These are phyloP conservation scores for Stramenopiles sp. DNA, from an alignment of 352 stramenopile genomes.

Conservation along the genomic window DNA sequence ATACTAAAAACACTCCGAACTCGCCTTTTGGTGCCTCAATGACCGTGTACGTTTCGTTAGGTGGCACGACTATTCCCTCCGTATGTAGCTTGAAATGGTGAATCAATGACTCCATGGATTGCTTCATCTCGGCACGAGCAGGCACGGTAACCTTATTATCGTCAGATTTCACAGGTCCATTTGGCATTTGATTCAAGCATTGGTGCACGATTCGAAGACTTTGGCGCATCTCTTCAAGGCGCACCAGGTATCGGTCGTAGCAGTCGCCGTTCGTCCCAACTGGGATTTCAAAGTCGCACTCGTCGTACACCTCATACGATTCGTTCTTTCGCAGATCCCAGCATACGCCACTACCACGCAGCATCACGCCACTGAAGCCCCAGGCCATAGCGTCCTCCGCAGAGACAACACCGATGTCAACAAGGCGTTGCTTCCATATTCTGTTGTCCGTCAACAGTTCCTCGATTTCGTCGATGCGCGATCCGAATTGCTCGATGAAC, in stretches of 20 bases:
- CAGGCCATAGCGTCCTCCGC: conserved; percentile 28
- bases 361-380: conserved; percentile 35
- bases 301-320: conserved; percentile 34
- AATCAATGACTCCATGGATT: conserved; percentile 32
- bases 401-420: conserved; percentile 31
- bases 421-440: conserved; percentile 33
- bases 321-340: conserved; percentile 37
- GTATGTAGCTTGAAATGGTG: conserved; percentile 35
- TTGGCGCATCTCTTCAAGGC: conserved; percentile 34
- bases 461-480: conserved; percentile 32
- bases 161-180: conserved; percentile 29
- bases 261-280: conserved; percentile 34
- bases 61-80: conserved; percentile 30
- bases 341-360: conserved; percentile 31
- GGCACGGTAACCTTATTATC: conserved; percentile 30
- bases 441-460: conserved; percentile 34
- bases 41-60: conserved; percentile 32
- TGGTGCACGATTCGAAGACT: conserved; percentile 32
- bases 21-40: conserved; percentile 39
- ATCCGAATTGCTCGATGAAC: conserved; percentile 31
- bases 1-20: conserved; percentile 39
- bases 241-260: conserved; percentile 34
- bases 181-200: conserved; percentile 29
- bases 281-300: conserved; percentile 32
- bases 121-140: conserved; percentile 29